Conservation (phyloP, 805 yeast species). For the Isabelozyma gotoi region DNA sequence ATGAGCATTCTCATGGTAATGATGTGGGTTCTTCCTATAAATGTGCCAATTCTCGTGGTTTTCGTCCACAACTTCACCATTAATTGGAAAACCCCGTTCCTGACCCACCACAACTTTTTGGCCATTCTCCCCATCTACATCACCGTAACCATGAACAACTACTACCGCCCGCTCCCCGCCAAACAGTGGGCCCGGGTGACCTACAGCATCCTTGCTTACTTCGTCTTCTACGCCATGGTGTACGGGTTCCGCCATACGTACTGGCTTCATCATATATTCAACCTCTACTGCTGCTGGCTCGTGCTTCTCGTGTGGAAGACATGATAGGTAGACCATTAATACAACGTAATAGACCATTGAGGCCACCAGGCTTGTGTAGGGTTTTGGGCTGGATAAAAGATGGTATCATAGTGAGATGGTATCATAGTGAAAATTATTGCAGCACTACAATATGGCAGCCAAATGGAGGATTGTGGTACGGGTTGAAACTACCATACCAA, state of each 20-base stretch:
- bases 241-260: slow-evolving; percentile 83
- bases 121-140: slow-evolving; percentile 74
- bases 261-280: slow-evolving; percentile 78
- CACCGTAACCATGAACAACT: slow-evolving; percentile 53
- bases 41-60: slow-evolving; percentile 74
- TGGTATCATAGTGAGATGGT: no score
- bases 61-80: slow-evolving; percentile 77
- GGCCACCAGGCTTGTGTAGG: no score
- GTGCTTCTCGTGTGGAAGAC: slow-evolving; percentile 14
- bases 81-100: slow-evolving; percentile 80
- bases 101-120: slow-evolving; percentile 80
- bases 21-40: slow-evolving; percentile 78
- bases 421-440: no score
- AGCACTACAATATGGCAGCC: no score
- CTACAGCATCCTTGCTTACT: slow-evolving; percentile 42
- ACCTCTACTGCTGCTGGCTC: slow-evolving; percentile 59
- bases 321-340: not conserved
- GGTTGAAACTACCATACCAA: no score
- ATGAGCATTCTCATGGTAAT: slow-evolving; percentile 63
- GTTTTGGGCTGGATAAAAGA: no score
- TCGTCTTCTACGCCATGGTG: slow-evolving; percentile 59
- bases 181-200: slow-evolving; percentile 12
- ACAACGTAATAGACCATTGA: no score
- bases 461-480: no score
- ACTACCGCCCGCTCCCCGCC: slow-evolving; percentile 37